Percentiles rank a stretch among this genome's conserved stretches.
These are phyloP conservation scores for Yamadazyma dendronema DNA, from an alignment of 1,139 yeast genomes.

Conservation along the genomic window DNA sequence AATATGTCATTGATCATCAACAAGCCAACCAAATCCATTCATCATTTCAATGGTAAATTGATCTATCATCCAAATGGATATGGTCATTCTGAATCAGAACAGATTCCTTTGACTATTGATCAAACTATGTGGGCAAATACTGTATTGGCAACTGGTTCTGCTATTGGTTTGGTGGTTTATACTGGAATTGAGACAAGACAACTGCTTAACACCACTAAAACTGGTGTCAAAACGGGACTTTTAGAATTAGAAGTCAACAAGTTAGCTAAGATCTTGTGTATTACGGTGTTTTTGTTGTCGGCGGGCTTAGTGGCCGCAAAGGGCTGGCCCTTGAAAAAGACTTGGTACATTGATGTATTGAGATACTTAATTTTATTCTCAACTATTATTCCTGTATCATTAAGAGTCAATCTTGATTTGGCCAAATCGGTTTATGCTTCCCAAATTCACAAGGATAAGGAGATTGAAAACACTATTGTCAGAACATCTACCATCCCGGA, in stretches of 20 bases:
- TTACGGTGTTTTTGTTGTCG: constrained; percentile 78
- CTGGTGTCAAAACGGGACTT: constrained; percentile 89
- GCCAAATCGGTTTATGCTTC: constrained; percentile 96
- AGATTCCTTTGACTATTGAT: constrained; percentile 75
- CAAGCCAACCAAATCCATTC: constrained; percentile 82
- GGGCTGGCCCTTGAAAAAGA: constrained; percentile 60
- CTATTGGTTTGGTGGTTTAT: constrained; percentile 82
- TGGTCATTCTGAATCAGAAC: constrained; percentile 28
- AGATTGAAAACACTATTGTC: constrained; percentile 84
- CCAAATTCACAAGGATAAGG: constrained; percentile 84
- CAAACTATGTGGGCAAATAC: constrained; percentile 98
- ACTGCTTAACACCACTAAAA: constrained; percentile 84
- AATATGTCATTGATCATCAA: constrained; percentile 60
- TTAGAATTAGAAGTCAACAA: constrained; percentile 88
- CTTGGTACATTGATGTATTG: constrained; percentile 89
- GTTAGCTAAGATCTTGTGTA: constrained; percentile 84
- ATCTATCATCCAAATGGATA: constrained; percentile 37
- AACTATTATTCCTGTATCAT: constrained; percentile 92
- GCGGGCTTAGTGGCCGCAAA: constrained; percentile 74
- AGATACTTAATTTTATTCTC: constrained; percentile 88
- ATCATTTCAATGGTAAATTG: constrained; percentile 73
- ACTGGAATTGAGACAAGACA: constrained; percentile 95
- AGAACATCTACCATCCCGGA: constrained; percentile 98
- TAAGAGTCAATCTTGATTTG: constrained; percentile 89
- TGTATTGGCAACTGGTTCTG: constrained; percentile 90